Conservation (phyloP, 768 basidiomycete genomes). For the Dentipellis sp. region DNA sequence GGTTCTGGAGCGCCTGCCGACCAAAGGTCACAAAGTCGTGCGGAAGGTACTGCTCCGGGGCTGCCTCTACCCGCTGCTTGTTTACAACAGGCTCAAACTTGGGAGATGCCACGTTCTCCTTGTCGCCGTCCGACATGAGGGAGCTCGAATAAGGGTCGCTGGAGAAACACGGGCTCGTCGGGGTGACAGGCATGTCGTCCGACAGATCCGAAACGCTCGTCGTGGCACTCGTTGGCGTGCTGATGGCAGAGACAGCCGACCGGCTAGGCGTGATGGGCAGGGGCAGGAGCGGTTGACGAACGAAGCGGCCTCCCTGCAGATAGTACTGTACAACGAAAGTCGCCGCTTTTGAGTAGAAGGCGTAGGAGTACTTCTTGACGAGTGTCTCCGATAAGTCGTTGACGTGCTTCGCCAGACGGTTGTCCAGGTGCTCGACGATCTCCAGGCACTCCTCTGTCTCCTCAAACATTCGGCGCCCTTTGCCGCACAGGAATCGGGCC, state of each 20-base stretch:
- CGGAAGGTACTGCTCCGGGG: constrained; percentile 70
- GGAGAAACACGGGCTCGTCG: constrained; percentile 57
- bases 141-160: constrained; percentile 47
- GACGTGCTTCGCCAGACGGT: constrained; percentile 77
- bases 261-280: constrained; percentile 65
- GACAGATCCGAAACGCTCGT: constrained; percentile 68
- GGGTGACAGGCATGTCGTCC: constrained; percentile 80
- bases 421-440: constrained; percentile 81
- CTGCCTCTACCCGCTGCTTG: constrained; percentile 57
- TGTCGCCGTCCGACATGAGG: constrained; percentile 60
- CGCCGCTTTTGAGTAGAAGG: constrained; percentile 94
- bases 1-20: constrained; percentile 67
- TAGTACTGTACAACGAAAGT: constrained; percentile 92
- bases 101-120: constrained; percentile 60
- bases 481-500: constrained; percentile 81
- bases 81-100: constrained; percentile 67
- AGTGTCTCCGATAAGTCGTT: constrained; percentile 93
- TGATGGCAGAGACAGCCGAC: constrained; percentile 37
- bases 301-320: constrained; percentile 75
- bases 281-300: constrained; percentile 33
- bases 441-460: constrained; percentile 80
- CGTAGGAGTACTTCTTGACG: constrained; percentile 96
- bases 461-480: constrained; percentile 68
- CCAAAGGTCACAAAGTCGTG: constrained; percentile 77
- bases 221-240: constrained; percentile 69